Evolutionary conservation across 2,329 filamentous ascomycete genomes (phyloP).

Genomic region (Diaporthe sp.): DNA sequence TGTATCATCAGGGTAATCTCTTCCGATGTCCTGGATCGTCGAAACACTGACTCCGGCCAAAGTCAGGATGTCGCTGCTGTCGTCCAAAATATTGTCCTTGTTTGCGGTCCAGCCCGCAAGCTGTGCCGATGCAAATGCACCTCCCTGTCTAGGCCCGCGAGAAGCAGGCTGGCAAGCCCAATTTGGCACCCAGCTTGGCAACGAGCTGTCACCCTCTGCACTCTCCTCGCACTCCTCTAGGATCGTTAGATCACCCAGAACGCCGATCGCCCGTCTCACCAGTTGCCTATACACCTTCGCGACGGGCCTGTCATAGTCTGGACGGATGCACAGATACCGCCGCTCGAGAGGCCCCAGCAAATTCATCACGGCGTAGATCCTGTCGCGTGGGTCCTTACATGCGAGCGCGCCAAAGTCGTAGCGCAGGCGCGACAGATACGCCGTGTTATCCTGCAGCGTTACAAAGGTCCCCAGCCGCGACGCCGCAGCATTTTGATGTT

Average conservation of each 20-base stretch:
- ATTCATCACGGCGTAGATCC: conserved; percentile 23
- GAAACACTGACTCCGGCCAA: conserved; percentile 1
- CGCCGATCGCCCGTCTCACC: not conserved
- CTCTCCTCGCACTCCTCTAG: not conserved
- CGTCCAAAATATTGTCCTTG: not conserved
- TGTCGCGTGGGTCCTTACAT: conserved; percentile 13
- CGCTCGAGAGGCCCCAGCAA: not conserved
- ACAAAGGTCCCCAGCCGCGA: not conserved
- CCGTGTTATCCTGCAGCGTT: conserved; percentile 9
- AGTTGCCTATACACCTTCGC: not conserved
- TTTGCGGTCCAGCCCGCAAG: not conserved
- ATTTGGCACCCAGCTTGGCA: conserved; percentile 7
- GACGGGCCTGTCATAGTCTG: not conserved
- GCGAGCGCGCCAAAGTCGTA: conserved; percentile 6
- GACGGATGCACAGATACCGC: not conserved
- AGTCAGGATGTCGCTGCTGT: not conserved
- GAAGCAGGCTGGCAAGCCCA: conserved; percentile 3
- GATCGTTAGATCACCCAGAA: not conserved
- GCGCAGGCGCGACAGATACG: conserved; percentile 5
- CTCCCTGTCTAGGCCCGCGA: not conserved
- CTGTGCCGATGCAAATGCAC: not conserved
- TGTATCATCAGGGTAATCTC: not conserved
- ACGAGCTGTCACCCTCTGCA: not conserved
- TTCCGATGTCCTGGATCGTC: conserved; percentile 12
- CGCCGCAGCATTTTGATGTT: not conserved